These are phyloP conservation scores for Helotiales sp. DNA, from an alignment of 2,329 filamentous ascomycete genomes.

Conservation along the genomic window DNA sequence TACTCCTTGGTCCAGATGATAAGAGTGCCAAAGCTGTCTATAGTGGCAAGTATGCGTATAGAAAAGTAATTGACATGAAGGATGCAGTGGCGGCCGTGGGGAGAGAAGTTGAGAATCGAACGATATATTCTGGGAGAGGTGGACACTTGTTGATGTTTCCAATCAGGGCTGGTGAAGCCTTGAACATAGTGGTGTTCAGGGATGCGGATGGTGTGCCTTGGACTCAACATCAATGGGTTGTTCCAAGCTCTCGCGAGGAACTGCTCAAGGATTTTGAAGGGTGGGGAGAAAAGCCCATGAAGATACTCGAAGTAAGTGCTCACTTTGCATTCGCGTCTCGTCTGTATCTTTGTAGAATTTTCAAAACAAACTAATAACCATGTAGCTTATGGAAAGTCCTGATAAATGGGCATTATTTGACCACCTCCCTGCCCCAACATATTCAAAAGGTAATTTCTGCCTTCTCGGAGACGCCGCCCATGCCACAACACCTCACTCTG, in stretches of 20 bases:
- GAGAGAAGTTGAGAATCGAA: conserved; percentile 52
- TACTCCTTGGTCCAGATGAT: conserved; percentile 54
- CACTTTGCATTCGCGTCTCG: background rate
- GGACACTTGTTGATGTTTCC: conserved; percentile 66
- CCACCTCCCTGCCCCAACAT: conserved; percentile 53
- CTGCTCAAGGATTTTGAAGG: conserved; percentile 47
- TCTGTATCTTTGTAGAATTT: background rate
- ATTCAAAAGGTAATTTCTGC: conserved; percentile 51
- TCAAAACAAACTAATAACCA: conserved; percentile 4
- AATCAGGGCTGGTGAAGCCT: conserved; percentile 55
- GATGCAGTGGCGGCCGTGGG: conserved; percentile 54
- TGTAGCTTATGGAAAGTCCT: conserved; percentile 34
- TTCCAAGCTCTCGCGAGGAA: conserved; percentile 48
- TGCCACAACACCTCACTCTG: conserved; percentile 58
- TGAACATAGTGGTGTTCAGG: conserved; percentile 60
- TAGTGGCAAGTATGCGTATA: conserved; percentile 63
- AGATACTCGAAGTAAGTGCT: conserved; percentile 25
- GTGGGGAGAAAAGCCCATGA: conserved; percentile 46
- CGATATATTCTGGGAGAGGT: conserved; percentile 60
- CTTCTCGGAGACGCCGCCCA: conserved; percentile 63
- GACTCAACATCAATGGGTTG: conserved; percentile 47
- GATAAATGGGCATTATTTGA: conserved; percentile 64
- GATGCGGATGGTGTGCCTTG: conserved; percentile 48
- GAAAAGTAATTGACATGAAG: conserved; percentile 63
- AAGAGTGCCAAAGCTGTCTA: conserved; percentile 55